These are phyloP conservation scores for Xylaria castorea DNA, from an alignment of 495 filamentous ascomycete species.

Conservation along the genomic window DNA sequence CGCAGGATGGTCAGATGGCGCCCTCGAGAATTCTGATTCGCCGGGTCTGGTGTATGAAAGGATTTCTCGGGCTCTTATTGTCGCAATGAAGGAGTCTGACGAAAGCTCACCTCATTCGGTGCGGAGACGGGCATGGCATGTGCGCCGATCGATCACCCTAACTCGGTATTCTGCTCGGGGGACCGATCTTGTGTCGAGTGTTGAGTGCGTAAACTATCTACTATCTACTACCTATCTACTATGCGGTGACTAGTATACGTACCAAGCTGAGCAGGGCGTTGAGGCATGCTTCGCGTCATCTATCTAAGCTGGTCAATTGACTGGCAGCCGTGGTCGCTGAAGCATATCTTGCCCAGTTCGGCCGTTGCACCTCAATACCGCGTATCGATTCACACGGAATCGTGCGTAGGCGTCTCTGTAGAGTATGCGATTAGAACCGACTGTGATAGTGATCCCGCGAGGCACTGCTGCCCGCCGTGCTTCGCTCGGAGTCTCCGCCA, in stretches of 20 bases:
- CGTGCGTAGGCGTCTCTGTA: background rate
- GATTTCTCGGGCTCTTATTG: constrained; percentile 12
- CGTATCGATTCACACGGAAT: background rate
- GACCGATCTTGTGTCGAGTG: constrained; percentile 7
- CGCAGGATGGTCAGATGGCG: constrained; percentile 28
- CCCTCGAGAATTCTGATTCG: constrained; percentile 16
- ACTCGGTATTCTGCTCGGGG: background rate
- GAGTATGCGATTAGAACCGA: constrained; percentile 3
- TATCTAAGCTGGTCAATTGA: background rate
- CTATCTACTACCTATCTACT: background rate
- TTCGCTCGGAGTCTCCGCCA: constrained; percentile 10
- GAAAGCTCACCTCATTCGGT: constrained; percentile 26
- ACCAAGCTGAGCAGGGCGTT: background rate
- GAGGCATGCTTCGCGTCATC: constrained; percentile 7
- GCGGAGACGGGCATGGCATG: constrained; percentile 10
- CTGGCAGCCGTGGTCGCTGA: background rate
- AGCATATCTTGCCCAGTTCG: background rate
- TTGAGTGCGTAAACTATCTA: background rate
- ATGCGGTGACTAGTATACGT: background rate
- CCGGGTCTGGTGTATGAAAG: constrained; percentile 3
- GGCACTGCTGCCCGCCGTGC: constrained; percentile 1
- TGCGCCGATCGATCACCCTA: background rate
- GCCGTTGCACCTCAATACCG: background rate
- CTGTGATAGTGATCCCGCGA: background rate
- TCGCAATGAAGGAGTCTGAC: constrained; percentile 28